Base-by-base conservation (phyloP, 2,329 filamentous ascomycete species). In the Trichoderma afroharzianum region DNA sequence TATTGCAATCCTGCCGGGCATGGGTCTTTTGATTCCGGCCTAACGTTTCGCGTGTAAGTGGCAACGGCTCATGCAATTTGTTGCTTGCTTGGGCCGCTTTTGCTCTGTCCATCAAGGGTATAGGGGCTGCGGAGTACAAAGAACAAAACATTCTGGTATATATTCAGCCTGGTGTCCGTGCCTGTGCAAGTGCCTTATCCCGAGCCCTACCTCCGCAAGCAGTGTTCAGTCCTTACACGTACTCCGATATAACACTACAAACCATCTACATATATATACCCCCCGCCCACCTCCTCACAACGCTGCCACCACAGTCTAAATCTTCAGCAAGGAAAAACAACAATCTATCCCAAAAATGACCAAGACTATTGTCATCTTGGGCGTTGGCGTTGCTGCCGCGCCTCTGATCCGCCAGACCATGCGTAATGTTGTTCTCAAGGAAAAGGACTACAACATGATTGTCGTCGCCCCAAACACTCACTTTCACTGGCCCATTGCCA, bases 321-420 rank as follows among this genome's bases (percentile, higher is more conserved):
- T 7, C 18, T 7, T 12, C 18, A 15, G 0, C 8, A 15, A n/a
- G n/a, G 18, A 39, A 68, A 58, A 7, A n/a, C 15, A n/a, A 30
- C n/a, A 12, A 18, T 2, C 5, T 11, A 24, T 24, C 18, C 39
- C 39, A 62, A 28, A 21, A 39, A 63, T 63, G 66, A 43, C 39
- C 15, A 72, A 72, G 59, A 83, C 82, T 36, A 81, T 88, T 64
- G 83, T 88, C 53, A 79, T 88, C 64, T 81, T 88, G 5, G 87
- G 87, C 39, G 84, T 84, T 39, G 84, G 84, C 76, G 76, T 82
- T 53, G 80, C 82, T 50, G 85, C 85, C 72, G 75, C 86, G 61
- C 82, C 84, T 21, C 74, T 86, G 43, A 83, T 86, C 62, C 86
- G 87, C 76, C 84, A 86, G 75, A 82, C 86, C 33, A 82, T 87